Evolutionary conservation across 805 yeast genomes (phyloP).

Genomic region (Zygosaccharomyces lentus): DNA sequence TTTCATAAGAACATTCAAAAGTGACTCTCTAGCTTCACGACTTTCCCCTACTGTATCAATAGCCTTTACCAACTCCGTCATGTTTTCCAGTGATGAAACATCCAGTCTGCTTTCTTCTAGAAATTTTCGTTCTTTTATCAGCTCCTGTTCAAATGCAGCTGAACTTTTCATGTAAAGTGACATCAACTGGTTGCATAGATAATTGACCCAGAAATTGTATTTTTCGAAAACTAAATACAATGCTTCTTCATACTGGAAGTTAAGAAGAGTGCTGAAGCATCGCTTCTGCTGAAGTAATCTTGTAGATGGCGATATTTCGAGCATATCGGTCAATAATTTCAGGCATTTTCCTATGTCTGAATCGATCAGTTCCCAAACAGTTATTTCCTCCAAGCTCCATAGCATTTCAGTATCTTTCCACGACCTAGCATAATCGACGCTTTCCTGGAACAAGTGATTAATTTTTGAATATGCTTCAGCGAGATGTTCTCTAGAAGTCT

Average conservation of each 20-base stretch:
- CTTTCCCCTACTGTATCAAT: constrained; percentile 35
- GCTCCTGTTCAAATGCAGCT: constrained; percentile 28
- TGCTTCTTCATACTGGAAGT: constrained; percentile 3
- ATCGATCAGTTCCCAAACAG: background rate
- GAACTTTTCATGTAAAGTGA: constrained; percentile 34
- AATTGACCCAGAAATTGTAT: constrained; percentile 58
- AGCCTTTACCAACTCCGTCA: constrained; percentile 37
- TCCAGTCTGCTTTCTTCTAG: constrained; percentile 39
- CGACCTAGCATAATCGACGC: background rate
- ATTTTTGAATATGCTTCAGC: background rate
- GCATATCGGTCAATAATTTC: constrained; percentile 3
- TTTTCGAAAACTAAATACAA: constrained; percentile 39
- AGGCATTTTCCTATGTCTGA: constrained; percentile 4
- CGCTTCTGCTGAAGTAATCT: background rate
- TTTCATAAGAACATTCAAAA: constrained; percentile 22
- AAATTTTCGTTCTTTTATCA: constrained; percentile 34
- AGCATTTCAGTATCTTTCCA: constrained; percentile 4
- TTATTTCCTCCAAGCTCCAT: constrained; percentile 3
- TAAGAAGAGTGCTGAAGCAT: background rate
- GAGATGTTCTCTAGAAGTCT: background rate
- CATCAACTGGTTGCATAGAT: constrained; percentile 41
- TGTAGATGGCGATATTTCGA: background rate
- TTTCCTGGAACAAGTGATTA: background rate
- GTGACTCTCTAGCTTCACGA: constrained; percentile 21
- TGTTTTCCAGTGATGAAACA: constrained; percentile 37